Percentiles rank a stretch among this genome's conserved stretches.
These are phyloP conservation scores for Polygonum maritimum DNA, from an alignment of 148 eudicot species.

Conservation along the genomic window DNA sequence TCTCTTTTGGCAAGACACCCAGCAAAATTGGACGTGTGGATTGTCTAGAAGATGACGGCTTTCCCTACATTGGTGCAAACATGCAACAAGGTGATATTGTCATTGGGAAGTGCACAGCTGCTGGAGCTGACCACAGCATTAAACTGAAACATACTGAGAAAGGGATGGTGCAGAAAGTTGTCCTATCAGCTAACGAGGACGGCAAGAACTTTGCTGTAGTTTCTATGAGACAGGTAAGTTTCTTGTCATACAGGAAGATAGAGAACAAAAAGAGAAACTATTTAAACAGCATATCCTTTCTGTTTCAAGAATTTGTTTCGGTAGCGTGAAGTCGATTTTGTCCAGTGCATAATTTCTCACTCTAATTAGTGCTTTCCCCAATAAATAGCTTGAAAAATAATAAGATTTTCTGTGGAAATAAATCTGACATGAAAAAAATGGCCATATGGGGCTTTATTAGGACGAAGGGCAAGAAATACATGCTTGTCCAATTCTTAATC, in stretches of 20 bases:
- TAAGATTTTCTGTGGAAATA: not conserved
- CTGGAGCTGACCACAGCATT: slow-evolving; percentile 80
- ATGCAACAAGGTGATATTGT: slow-evolving; percentile 81
- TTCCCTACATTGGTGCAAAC: slow-evolving; percentile 82
- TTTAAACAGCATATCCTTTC: not conserved
- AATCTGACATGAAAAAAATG: not conserved
- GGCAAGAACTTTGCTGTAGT: slow-evolving; percentile 92
- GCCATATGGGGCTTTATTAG: not conserved
- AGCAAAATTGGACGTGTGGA: slow-evolving; percentile 87
- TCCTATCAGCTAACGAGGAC: slow-evolving; percentile 87
- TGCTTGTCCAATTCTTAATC: not conserved
- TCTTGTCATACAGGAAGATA: not conserved
- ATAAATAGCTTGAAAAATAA: not conserved
- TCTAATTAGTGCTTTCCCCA: not conserved
- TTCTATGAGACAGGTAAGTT: slow-evolving; percentile 80
- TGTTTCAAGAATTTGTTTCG: not conserved
- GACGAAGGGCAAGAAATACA: not conserved
- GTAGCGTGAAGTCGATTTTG: not conserved
- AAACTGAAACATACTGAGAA: slow-evolving; percentile 89
- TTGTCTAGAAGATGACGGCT: slow-evolving; percentile 91
- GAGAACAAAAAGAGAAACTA: not conserved
- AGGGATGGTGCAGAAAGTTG: slow-evolving; percentile 94
- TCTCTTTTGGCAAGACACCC: slow-evolving; percentile 76
- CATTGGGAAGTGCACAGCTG: slow-evolving; percentile 68
- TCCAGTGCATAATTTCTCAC: not conserved